Conservation (phyloP, 2,329 filamentous ascomycete genomes). For the Furcasterigmium furcatum region DNA sequence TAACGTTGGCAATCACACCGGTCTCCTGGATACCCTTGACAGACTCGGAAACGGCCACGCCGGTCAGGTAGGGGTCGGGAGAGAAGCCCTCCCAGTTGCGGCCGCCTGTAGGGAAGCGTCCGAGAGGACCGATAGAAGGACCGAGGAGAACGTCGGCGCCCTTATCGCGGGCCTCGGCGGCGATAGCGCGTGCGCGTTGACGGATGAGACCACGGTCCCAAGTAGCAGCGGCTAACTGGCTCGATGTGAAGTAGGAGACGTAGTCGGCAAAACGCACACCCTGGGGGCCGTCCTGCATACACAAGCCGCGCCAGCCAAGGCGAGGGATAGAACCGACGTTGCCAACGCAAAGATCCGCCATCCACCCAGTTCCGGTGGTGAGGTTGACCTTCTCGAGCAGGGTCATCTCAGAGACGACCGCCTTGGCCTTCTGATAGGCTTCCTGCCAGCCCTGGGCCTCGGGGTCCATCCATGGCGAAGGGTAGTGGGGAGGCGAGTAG, state of each 20-base stretch:
- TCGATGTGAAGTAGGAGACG: slow-evolving; percentile 76
- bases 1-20: slow-evolving; percentile 79
- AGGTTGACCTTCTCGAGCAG: slow-evolving; percentile 90
- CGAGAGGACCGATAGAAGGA: slow-evolving; percentile 44
- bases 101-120: slow-evolving; percentile 41
- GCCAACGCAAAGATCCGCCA: slow-evolving; percentile 75
- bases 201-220: slow-evolving; percentile 71
- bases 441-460: slow-evolving; percentile 68
- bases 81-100: slow-evolving; percentile 67
- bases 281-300: slow-evolving; percentile 81
- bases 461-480: slow-evolving; percentile 82
- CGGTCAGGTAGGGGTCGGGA: slow-evolving; percentile 73
- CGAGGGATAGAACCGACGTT: slow-evolving; percentile 70
- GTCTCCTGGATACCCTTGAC: slow-evolving; percentile 78
- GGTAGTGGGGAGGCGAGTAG: slow-evolving; percentile 64
- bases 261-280: slow-evolving; percentile 77
- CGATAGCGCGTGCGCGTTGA: slow-evolving; percentile 43
- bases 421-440: slow-evolving; percentile 71
- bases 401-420: slow-evolving; percentile 80
- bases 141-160: slow-evolving; percentile 70
- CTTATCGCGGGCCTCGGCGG: slow-evolving; percentile 67
- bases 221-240: slow-evolving; percentile 77
- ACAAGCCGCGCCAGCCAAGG: slow-evolving; percentile 69
- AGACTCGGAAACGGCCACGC: slow-evolving; percentile 67
- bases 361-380: slow-evolving; percentile 74